These are phyloP conservation scores for Talaromyces sp. DNA, from an alignment of 2,329 filamentous ascomycete genomes.

Conservation along the genomic window DNA sequence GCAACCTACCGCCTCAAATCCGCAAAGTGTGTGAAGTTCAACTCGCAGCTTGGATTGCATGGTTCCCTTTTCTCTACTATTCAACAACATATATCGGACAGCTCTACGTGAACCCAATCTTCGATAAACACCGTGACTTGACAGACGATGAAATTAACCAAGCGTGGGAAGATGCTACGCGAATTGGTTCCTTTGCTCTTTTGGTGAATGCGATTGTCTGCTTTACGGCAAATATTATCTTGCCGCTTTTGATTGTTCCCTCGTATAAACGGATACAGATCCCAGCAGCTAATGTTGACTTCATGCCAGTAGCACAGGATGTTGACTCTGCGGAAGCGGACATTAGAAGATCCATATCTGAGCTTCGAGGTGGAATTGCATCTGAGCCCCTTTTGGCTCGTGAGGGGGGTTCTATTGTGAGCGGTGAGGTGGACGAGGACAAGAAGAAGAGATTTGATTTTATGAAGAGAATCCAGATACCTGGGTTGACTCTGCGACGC, in stretches of 20 bases:
- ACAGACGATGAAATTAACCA: conserved; percentile 70
- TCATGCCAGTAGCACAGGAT: conserved; percentile 19
- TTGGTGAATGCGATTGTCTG: conserved; percentile 85
- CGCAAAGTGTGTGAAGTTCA: conserved; percentile 77
- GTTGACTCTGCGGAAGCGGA: conserved; percentile 3
- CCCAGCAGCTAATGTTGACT: conserved; percentile 15
- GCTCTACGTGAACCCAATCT: conserved; percentile 81
- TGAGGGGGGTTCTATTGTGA: conserved; percentile 17
- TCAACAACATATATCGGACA: conserved; percentile 91
- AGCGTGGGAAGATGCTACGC: conserved; percentile 79
- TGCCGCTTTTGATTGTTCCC: conserved; percentile 81
- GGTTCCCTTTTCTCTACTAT: conserved; percentile 95
- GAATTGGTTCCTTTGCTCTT: conserved; percentile 83
- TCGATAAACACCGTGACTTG: conserved; percentile 74
- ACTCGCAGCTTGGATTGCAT: conserved; percentile 87
- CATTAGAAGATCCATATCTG: conserved; percentile 22
- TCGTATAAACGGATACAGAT: conserved; percentile 54
- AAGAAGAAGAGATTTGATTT: conserved; percentile 21
- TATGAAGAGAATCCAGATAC: conserved; percentile 67
- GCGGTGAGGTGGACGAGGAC: conserved; percentile 14
- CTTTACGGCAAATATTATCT: conserved; percentile 72
- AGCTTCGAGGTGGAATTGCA: conserved; percentile 29
- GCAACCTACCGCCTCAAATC: conserved; percentile 75
- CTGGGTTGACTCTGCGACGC: conserved; percentile 78
- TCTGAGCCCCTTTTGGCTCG: conserved; percentile 31